A percentile compares a stretch with the other conserved stretches of the same genome.
Conservation (phyloP, 176 grass and related monocot species). For the Eremochloa ophiuroides region DNA sequence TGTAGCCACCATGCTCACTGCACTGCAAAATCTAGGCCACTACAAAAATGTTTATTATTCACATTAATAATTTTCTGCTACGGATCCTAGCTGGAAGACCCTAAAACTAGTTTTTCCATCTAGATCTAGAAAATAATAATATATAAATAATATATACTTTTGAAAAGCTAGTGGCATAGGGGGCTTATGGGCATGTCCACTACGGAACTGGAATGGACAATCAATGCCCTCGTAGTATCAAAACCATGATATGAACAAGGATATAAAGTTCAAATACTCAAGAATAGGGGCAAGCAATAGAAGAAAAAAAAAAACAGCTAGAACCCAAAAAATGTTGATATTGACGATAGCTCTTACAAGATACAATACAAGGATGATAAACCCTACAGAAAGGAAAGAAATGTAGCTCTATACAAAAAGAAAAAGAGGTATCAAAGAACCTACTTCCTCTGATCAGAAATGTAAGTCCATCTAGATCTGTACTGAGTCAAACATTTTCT, state of each 20-base stretch:
- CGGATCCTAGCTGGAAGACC: not conserved
- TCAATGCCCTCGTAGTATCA: not conserved
- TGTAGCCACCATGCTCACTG: not conserved
- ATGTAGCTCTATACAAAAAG: not conserved
- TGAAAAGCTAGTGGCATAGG: not conserved
- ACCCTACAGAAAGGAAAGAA: not conserved
- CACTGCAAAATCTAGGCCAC: not conserved
- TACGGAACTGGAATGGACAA: not conserved
- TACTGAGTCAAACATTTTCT: not conserved
- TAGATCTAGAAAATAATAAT: not conserved
- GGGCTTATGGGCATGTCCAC: not conserved
- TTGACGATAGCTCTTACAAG: not conserved
- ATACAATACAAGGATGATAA: not conserved
- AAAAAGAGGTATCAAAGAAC: not conserved
- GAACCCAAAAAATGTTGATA: slow-evolving; percentile 11
- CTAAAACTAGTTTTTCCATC: not conserved
- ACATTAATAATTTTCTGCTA: not conserved
- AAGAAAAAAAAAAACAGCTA: not conserved
- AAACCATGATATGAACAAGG: not conserved
- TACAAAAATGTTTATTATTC: not conserved
- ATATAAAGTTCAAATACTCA: not conserved
- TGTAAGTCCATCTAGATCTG: not conserved
- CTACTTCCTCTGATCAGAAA: not conserved
- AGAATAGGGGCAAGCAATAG: not conserved
- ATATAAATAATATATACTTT: no score